Conservation (phyloP, 1,284 basidiomycete species). For the Melampsora americana region DNA sequence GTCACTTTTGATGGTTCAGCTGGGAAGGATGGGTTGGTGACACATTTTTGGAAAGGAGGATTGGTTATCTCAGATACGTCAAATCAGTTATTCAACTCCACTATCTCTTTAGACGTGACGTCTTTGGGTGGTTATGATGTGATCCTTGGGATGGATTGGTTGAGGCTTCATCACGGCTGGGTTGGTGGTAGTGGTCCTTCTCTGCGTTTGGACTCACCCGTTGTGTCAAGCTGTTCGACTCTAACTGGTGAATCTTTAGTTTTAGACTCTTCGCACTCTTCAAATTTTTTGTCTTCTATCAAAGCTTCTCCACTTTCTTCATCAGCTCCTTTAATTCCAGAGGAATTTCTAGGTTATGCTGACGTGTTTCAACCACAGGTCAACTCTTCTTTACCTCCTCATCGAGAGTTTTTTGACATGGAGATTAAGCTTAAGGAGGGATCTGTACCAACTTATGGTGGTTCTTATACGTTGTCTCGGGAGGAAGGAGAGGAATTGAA, state of each 20-base stretch:
- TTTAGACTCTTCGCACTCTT: not conserved
- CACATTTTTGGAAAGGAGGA: not conserved
- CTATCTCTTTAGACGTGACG: not conserved
- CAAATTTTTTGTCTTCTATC: not conserved
- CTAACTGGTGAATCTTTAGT: not conserved
- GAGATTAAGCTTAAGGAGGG: not conserved
- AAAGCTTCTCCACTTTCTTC: not conserved
- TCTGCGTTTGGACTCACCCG: not conserved
- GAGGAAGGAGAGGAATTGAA: not conserved
- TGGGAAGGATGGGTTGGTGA: not conserved
- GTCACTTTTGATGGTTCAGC: not conserved
- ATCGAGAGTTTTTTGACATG: not conserved
- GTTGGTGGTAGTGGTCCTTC: not conserved
- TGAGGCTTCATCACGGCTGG: not conserved
- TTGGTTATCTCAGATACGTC: not conserved
- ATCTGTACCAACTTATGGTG: not conserved
- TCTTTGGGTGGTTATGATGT: not conserved
- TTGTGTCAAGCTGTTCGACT: not conserved
- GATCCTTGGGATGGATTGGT: not conserved
- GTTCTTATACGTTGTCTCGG: not conserved
- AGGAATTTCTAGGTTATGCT: not conserved
- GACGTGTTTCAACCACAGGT: not conserved
- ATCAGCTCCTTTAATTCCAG: not conserved
- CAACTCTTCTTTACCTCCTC: not conserved
- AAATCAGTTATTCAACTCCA: not conserved